These are phyloP conservation scores for Paramecium tetraurelia DNA, from an alignment of 73 alveolate species.

Conservation along the genomic window DNA sequence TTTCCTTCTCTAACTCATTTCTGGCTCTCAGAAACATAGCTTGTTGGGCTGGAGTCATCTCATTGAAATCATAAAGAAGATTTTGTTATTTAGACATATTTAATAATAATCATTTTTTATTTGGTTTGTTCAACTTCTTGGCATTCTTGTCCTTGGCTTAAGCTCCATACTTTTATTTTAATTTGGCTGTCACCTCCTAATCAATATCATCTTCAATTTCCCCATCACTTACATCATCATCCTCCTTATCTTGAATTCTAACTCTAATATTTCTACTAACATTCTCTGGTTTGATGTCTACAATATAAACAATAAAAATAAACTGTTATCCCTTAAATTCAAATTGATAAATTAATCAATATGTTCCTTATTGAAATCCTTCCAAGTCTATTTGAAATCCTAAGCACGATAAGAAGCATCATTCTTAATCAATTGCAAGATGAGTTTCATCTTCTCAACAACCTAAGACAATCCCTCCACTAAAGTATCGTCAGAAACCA, in stretches of 20 bases:
- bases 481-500: slow-evolving; percentile 74
- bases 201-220: slow-evolving; percentile 74
- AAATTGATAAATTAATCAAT: slow-evolving; percentile 51
- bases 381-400: slow-evolving; percentile 67
- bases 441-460: slow-evolving; percentile 67
- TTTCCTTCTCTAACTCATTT: slow-evolving; percentile 7
- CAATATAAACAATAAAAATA: background rate
- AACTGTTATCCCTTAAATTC: slow-evolving; percentile 59
- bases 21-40: background rate
- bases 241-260: slow-evolving; percentile 71
- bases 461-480: slow-evolving; percentile 77
- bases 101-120: slow-evolving; percentile 21
- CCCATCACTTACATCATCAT: slow-evolving; percentile 79
- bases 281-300: slow-evolving; percentile 63
- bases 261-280: slow-evolving; percentile 78
- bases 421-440: slow-evolving; percentile 54
- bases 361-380: slow-evolving; percentile 60
- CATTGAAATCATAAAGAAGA: background rate
- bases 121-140: background rate
- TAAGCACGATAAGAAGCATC: slow-evolving; percentile 60
- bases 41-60: background rate
- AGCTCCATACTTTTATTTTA: slow-evolving; percentile 57
- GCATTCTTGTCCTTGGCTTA: slow-evolving; percentile 54
- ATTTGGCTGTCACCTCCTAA: slow-evolving; percentile 58
- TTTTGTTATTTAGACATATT: background rate